Conservation (phyloP, 1,139 yeast genomes). For the Blastobotrys buckinghamii region DNA sequence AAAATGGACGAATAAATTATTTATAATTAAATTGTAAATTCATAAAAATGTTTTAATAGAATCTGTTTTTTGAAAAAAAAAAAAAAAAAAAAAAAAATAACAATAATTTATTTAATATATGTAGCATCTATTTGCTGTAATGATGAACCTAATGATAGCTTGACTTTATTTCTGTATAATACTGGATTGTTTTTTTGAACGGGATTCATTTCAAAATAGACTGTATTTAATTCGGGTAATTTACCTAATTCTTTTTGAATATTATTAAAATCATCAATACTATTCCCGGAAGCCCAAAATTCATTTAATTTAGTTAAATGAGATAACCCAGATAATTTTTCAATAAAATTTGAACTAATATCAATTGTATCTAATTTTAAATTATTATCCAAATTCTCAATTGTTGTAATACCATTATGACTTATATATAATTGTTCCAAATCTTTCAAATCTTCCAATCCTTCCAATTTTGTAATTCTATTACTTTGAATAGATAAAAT, state of each 20-base stretch:
- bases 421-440: constrained; percentile 86
- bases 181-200: constrained; percentile 66
- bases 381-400: constrained; percentile 76
- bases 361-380: constrained; percentile 68
- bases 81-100: neutral
- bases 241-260: constrained; percentile 59
- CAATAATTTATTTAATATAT: constrained; percentile 32
- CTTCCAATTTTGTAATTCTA: constrained; percentile 71
- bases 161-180: constrained; percentile 78
- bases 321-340: constrained; percentile 54
- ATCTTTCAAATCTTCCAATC: constrained; percentile 62
- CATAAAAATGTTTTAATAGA: too few species aligned
- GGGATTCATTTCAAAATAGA: constrained; percentile 95
- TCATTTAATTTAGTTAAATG: constrained; percentile 74
- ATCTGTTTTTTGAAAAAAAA: neutral
- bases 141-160: constrained; percentile 65
- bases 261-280: constrained; percentile 61
- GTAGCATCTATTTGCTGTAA: constrained; percentile 89
- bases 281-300: constrained; percentile 86
- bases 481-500: constrained; percentile 88
- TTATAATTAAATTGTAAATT: neutral
- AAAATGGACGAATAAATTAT: constrained; percentile 19
- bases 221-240: constrained; percentile 69
- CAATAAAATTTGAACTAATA: constrained; percentile 67
- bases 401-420: constrained; percentile 69